Evolutionary conservation across 2,329 filamentous ascomycete species (phyloP), one percentile per base, ranked within the genome.

Genomic region (Pseudogymnoascus sp.): DNA sequence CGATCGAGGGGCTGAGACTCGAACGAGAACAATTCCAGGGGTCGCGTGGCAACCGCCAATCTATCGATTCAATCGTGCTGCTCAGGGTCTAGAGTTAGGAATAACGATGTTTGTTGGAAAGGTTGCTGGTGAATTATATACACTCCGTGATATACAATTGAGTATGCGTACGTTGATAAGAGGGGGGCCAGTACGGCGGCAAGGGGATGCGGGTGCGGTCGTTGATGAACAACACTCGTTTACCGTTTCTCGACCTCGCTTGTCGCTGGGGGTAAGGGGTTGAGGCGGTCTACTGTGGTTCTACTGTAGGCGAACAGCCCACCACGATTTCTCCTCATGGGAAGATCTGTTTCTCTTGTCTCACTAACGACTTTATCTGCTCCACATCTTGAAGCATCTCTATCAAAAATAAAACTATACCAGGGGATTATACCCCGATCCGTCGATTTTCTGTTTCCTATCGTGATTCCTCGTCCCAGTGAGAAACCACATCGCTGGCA

Each of bases 1-100:
- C 48, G 48, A 54, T 54, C 48, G 48, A 54, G 48, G 48, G 48
- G 48, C 48, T 54, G 48, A 54, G 48, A 54, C 48, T 51, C 14
- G 11, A 23, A 48, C 43, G 11, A 31, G 19, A 48, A 14, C 36
- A 16, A 48, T 16, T 31, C 48, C 25, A 54, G 25, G 45, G 48
- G 48, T 54, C n/a, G 48, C 25, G 48, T 54, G 48, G 48, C 48
- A 54, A 19, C 25, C 48, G 48, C 48, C 48, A 54, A 54, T 34
- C 25, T 8, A 54, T 54, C 48, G 48, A 54, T 54, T 54, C 25
- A 34, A 54, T 54, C 13, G 25, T 54, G 25, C 25, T 54, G 25
- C 25, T 54, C 10, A 31, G 25, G 48, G n/a, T 16, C 23, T 28
- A 21, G 16, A 21, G 41, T 21, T 21, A 31, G 48, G 48, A 31